Evolutionary conservation across 1,284 basidiomycete species (phyloP).

Genomic region (Apiotrichum siamense): DNA sequence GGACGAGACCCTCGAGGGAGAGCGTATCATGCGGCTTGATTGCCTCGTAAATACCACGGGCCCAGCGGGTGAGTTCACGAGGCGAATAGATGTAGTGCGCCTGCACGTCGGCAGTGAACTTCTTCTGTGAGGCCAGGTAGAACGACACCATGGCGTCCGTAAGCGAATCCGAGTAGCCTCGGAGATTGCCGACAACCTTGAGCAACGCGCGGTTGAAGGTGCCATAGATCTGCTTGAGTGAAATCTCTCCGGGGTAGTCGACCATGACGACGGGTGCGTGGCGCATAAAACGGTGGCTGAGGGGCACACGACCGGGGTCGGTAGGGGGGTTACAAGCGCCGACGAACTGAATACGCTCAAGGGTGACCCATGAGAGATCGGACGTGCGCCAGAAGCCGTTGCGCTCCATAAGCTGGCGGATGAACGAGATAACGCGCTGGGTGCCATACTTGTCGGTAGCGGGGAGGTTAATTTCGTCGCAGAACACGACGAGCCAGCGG

Average conservation of each 20-base stretch:
- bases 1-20: conserved; percentile 86
- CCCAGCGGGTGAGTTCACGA: conserved; percentile 97
- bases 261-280: conserved; percentile 99
- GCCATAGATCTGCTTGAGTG: conserved; percentile 96
- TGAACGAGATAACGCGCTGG: conserved; percentile 95
- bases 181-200: conserved; percentile 89
- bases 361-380: conserved; percentile 94
- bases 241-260: conserved; percentile 95
- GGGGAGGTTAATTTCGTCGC: conserved; percentile 98
- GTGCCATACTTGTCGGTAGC: conserved; percentile 98
- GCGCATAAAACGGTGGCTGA: conserved; percentile 92
- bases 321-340: conserved; percentile 99
- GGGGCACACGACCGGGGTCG: conserved; percentile 98
- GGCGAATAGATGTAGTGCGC: conserved; percentile 99
- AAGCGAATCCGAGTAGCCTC: conserved; percentile 87
- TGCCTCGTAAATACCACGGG: conserved; percentile 94
- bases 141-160: conserved; percentile 97
- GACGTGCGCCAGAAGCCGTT: conserved; percentile 92
- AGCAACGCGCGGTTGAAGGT: conserved; percentile 97
- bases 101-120: conserved; percentile 91
- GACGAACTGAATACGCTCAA: conserved; percentile 98
- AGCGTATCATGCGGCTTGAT: conserved; percentile 86
- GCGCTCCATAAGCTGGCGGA: conserved; percentile 91
- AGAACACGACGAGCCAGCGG: conserved; percentile 97
- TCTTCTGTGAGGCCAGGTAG: conserved; percentile 87